Evolutionary conservation across 2,329 filamentous ascomycete species (phyloP).

Genomic region (Lachnellula hyalina): DNA sequence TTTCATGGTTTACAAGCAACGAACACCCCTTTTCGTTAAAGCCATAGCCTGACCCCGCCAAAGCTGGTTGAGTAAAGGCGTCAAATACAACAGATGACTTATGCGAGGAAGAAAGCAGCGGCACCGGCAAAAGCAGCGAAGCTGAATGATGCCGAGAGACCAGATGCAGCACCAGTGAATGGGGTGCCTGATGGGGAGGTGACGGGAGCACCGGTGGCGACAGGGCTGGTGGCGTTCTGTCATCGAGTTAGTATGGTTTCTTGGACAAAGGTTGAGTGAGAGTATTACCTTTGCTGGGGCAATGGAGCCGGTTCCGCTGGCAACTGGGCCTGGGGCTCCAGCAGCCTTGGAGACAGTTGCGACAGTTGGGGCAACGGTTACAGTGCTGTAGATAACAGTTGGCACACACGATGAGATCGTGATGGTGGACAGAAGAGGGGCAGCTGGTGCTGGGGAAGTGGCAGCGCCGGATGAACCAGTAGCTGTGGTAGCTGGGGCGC

Average conservation of each 20-base stretch:
- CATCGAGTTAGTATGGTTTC: neutral
- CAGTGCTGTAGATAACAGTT: slow-evolving; percentile 22
- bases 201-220: neutral
- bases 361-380: slow-evolving; percentile 23
- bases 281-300: neutral
- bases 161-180: slow-evolving; percentile 28
- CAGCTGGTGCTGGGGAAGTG: slow-evolving; percentile 16
- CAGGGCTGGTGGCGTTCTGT: slow-evolving; percentile 10
- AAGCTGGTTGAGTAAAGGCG: slow-evolving; percentile 20
- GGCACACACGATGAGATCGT: slow-evolving; percentile 24
- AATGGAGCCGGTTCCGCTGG: slow-evolving; percentile 14
- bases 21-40: slow-evolving; percentile 24
- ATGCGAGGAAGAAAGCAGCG: slow-evolving; percentile 30
- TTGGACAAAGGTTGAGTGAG: slow-evolving; percentile 1
- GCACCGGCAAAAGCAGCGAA: slow-evolving; percentile 24
- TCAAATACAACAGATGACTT: slow-evolving; percentile 24
- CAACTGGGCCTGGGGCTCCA: neutral
- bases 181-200: slow-evolving; percentile 15
- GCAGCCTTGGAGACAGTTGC: slow-evolving; percentile 9
- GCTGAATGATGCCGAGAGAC: slow-evolving; percentile 29
- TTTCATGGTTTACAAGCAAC: slow-evolving; percentile 1
- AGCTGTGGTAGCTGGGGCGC: slow-evolving; percentile 4
- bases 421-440: slow-evolving; percentile 11
- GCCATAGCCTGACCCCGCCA: slow-evolving; percentile 24
- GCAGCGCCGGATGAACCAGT: slow-evolving; percentile 6